Conservation (phyloP, 2,329 filamentous ascomycete genomes). For the Xylaria hypoxylon region DNA sequence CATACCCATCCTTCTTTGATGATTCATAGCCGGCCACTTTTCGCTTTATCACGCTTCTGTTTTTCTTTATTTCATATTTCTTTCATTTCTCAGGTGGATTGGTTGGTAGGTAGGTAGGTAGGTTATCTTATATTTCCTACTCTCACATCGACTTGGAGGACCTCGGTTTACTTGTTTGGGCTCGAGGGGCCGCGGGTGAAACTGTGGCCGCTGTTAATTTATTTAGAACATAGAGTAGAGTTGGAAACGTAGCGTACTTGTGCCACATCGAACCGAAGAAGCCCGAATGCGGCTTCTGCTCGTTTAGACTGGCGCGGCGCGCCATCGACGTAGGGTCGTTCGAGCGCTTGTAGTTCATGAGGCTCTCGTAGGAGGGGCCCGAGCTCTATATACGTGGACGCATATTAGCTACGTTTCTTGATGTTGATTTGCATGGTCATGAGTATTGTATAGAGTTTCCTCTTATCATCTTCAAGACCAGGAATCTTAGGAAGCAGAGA, state of each 20-base stretch:
- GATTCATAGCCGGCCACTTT: neutral
- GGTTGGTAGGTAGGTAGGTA: neutral
- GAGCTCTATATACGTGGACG: slow-evolving; percentile 54
- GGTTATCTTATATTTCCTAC: neutral
- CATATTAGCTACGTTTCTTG: slow-evolving; percentile 1
- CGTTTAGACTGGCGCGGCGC: slow-evolving; percentile 66
- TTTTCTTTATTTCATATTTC: neutral
- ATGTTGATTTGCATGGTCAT: neutral
- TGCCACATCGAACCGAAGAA: slow-evolving; percentile 68
- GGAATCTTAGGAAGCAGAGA: neutral
- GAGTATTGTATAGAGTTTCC: neutral
- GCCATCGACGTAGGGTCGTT: slow-evolving; percentile 56
- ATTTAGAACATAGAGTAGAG: too few relatives aligned
- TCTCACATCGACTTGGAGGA: neutral
- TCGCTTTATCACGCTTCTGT: neutral
- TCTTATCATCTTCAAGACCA: neutral
- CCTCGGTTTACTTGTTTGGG: slow-evolving; percentile 43
- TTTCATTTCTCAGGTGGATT: too few relatives aligned
- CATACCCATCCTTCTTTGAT: neutral
- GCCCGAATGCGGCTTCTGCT: slow-evolving; percentile 63
- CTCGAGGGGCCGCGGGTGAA: slow-evolving; percentile 48
- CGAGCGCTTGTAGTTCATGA: slow-evolving; percentile 63
- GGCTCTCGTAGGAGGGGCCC: slow-evolving; percentile 63
- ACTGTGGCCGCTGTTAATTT: slow-evolving; percentile 28
- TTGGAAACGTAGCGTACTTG: slow-evolving; percentile 56